Base-by-base conservation (phyloP, 2,329 filamentous ascomycete genomes). In the Botryotinia globosa region DNA sequence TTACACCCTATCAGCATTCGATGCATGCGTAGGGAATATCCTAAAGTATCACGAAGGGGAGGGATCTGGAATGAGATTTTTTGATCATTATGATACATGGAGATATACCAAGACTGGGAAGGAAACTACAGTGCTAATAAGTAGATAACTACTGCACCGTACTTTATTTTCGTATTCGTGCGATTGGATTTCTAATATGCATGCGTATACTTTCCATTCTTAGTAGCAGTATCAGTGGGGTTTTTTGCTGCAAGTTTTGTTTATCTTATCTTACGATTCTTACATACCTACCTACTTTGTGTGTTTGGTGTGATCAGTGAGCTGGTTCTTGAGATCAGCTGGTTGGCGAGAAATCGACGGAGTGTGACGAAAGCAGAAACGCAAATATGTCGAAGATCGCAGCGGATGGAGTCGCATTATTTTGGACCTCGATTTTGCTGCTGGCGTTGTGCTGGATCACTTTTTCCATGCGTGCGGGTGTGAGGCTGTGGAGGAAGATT, bases 401-500 rank as follows among this genome's bases (percentile, higher is more conserved):
- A 59, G 79, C 78, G 34, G 75, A 78, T 56, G 79, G 79, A 34
- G 72, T 78, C 45, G 56, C 74, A 14, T 74, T 80, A 25, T 76
- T 80, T 20, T 76, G 76, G 62, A 72, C 77, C 54, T 77, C 79
- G 37, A 75, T 77, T 22, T 22, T 78, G 4, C 69, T 80, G 59
- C 59, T 80, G 37, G 67, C 62, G 16, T 48, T 79, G 39, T 75
- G 72, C 25, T 80, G 79, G 79, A 9, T 77, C 14, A 77, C 75
- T 18, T 76, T 78, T 58, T 37, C 74, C 32, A 34, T 74, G 62
- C 75, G 79, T 14, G 65, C 77, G 4, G 73, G 58, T 44, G 77
- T 80, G 51, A 74, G 79, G 58, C 72, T 73, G 75, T 78, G 77
- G 77, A 76, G 77, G 48, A 77, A 77, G 62, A 76, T 75, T 14